Evolutionary conservation across 495 filamentous ascomycete species (phyloP), one percentile per base, ranked within the genome.

Genomic region (Talaromyces ruber): DNA sequence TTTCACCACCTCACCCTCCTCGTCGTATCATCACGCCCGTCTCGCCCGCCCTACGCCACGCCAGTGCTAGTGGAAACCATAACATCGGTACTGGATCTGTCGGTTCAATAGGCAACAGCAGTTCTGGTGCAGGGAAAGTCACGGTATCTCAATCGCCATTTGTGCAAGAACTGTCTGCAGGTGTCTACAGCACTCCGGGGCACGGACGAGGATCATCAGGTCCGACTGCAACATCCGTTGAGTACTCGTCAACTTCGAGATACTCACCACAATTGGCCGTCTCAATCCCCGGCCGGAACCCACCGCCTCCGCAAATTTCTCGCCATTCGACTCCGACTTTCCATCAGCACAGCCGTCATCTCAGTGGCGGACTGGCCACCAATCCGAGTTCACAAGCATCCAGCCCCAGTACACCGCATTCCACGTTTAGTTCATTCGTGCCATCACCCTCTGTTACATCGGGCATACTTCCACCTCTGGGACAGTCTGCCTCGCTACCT

Each of bases 11-110:
- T 64, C 59, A 60, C 26, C 70, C 66, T 63, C 67, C 72, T 22
- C 79, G 85, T 55, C 79, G 79, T 60, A 79, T 85, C n/a, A 76
- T 89, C 66, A 86, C 84, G 34, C 87, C 88, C 22, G 79, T 79
- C 61, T 90, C 88, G 16, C 88, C 88, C 22, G 76, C 82, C 3
- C 73, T 73, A 50, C 72, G 76, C 12, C 74, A 78, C 59, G 70
- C 73, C 12, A 63, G 69, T 56, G 60, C 64, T 2, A 65, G 65
- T 53, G 74, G 71, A 8, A 14, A 69, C 72, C 14, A 57, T 57
- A 34, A 18, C 28, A 14, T 12, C 11, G 6, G 9, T 34, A 16
- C 29, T 34, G 54, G 54, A 3, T 57, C 54, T 29, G 29, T n/a
- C 16, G 29, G 28, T 22, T 28, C 18, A 32, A n/a, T 29, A 21